phyloP scores from a whole-genome alignment of 805 yeast genomes.

The Wickerhamomyces sydowiorum region DNA sequence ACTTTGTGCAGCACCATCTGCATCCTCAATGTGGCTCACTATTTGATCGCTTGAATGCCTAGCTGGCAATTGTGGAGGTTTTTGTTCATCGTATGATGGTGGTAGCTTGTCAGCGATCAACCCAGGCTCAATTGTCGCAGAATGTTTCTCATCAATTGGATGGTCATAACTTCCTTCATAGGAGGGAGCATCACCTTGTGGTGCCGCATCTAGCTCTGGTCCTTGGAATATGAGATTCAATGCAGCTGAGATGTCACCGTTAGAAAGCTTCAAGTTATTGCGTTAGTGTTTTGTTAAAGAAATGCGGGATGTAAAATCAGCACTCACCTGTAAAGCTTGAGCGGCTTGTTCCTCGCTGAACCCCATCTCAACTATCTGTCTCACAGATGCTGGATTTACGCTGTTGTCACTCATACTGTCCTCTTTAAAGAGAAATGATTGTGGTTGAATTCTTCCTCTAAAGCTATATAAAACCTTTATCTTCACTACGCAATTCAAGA shows the following conservation, averaged over 20 bases:
- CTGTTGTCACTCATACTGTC: background rate
- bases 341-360: conserved; percentile 31
- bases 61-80: background rate
- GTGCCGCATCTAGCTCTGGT: background rate
- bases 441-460: background rate
- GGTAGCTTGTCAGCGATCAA: background rate
- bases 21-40: background rate
- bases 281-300: background rate
- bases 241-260: conserved; percentile 30
- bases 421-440: background rate
- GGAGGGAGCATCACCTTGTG: background rate
- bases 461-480: no score
- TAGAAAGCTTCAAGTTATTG: conserved; percentile 6
- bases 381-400: conserved; percentile 1
- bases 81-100: background rate
- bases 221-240: conserved; percentile 32
- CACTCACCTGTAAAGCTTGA: conserved; percentile 28
- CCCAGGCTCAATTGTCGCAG: background rate
- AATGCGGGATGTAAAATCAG: background rate
- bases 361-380: conserved; percentile 31
- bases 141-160: background rate
- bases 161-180: background rate
- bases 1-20: background rate
- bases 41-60: background rate
- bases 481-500: no score